A percentile compares a stretch with the other conserved stretches of the same genome.
These are phyloP conservation scores for Trametes maxima DNA, from an alignment of 768 basidiomycete genomes.

Conservation along the genomic window DNA sequence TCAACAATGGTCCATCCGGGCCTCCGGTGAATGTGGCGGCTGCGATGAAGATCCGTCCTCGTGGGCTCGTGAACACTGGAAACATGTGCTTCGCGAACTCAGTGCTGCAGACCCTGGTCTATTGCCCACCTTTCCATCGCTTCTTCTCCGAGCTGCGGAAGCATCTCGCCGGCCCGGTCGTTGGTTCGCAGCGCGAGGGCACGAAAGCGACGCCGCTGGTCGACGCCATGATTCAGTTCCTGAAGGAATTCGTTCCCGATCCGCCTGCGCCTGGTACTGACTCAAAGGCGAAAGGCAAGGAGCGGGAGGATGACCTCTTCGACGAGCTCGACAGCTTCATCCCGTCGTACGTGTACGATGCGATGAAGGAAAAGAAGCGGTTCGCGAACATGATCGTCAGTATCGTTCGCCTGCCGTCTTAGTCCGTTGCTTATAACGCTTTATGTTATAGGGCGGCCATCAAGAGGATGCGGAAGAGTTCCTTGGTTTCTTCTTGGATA, in stretches of 20 bases:
- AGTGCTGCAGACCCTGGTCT: conserved; percentile 87
- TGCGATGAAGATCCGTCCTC: conserved; percentile 50
- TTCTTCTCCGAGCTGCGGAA: conserved; percentile 74
- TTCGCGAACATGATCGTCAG: conserved; percentile 91
- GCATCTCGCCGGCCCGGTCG: conserved; percentile 43
- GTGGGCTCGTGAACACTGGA: conserved; percentile 91
- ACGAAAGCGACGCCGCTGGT: conserved; percentile 55
- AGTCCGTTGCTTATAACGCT: conserved; percentile 6
- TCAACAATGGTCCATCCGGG: conserved; percentile 43
- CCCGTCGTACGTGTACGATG: conserved; percentile 86
- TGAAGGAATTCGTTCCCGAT: conserved; percentile 67
- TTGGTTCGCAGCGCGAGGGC: conserved; percentile 34
- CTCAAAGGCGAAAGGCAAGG: conserved; percentile 46
- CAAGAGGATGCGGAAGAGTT: conserved; percentile 99
- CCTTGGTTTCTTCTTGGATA: conserved; percentile 95
- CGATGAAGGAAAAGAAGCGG: conserved; percentile 89
- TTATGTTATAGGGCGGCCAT: conserved; percentile 66
- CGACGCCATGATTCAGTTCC: conserved; percentile 69
- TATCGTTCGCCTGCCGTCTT: conserved; percentile 22
- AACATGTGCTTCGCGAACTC: conserved; percentile 99
- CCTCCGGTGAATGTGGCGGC: conserved; percentile 13
- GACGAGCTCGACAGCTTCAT: conserved; percentile 75
- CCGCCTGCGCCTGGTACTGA: conserved; percentile 25
- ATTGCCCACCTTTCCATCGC: conserved; percentile 83
- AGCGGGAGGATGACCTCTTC: conserved; percentile 44